Conservation (phyloP, 805 yeast species). For the Ogataea nakhonphanomensis region DNA sequence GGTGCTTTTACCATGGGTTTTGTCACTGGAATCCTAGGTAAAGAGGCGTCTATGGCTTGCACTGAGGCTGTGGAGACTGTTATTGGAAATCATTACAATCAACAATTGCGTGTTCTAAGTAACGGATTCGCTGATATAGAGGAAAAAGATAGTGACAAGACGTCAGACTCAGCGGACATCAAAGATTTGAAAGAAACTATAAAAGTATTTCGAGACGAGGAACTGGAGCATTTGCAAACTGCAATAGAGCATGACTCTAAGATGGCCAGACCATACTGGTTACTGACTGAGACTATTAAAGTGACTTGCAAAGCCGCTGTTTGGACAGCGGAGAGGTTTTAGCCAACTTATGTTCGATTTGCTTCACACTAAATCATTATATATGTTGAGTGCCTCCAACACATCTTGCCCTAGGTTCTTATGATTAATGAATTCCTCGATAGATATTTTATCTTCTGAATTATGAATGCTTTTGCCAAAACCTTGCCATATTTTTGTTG, state of each 20-base stretch:
- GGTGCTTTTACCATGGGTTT: slow-evolving; percentile 89
- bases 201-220: slow-evolving; percentile 84
- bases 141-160: slow-evolving; percentile 27
- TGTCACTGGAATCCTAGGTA: slow-evolving; percentile 80
- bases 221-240: slow-evolving; percentile 89
- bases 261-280: slow-evolving; percentile 86
- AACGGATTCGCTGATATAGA: slow-evolving; percentile 55
- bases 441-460: slow-evolving; percentile 63
- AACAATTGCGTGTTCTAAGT: slow-evolving; percentile 74
- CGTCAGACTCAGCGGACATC: slow-evolving; percentile 51
- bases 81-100: slow-evolving; percentile 93
- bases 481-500: slow-evolving; percentile 65
- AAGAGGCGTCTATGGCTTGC: slow-evolving; percentile 99
- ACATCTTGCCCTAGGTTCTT: slow-evolving; percentile 77
- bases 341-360: slow-evolving; percentile 9
- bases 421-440: slow-evolving; percentile 81
- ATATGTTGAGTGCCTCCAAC: slow-evolving; percentile 66
- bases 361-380: slow-evolving; percentile 28
- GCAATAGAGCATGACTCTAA: slow-evolving; percentile 92
- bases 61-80: slow-evolving; percentile 99
- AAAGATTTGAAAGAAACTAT: slow-evolving; percentile 56
- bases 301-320: slow-evolving; percentile 83
- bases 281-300: slow-evolving; percentile 85
- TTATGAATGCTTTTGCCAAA: slow-evolving; percentile 56
- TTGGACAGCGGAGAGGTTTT: slow-evolving; percentile 84